Evolutionary conservation across 768 basidiomycete species (phyloP).

Genomic region (Gautieria morchelliformis): DNA sequence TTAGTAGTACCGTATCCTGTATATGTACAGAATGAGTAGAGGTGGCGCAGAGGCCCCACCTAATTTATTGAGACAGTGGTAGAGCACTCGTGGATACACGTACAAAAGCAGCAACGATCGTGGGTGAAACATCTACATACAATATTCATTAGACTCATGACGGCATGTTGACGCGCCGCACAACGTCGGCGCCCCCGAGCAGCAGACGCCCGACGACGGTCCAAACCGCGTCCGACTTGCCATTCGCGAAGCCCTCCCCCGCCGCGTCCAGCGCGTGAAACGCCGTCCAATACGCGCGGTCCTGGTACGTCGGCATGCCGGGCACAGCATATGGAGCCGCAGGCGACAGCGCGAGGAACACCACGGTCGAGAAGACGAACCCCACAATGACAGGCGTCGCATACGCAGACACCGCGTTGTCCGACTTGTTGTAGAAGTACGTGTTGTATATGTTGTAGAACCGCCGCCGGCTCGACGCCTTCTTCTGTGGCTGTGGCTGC

Average conservation of each 20-base stretch:
- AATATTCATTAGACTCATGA: slow-evolving; percentile 1
- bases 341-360: slow-evolving; percentile 49
- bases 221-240: slow-evolving; percentile 49
- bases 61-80: too few species aligned
- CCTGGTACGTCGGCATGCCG: slow-evolving; percentile 64
- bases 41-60: not conserved
- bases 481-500: not conserved
- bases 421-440: slow-evolving; percentile 34
- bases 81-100: not conserved
- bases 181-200: slow-evolving; percentile 6
- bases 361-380: slow-evolving; percentile 52
- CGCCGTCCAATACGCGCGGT: slow-evolving; percentile 69
- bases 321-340: slow-evolving; percentile 47
- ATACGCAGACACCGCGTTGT: not conserved
- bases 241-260: slow-evolving; percentile 58
- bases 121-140: slow-evolving; percentile 2
- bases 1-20: not conserved
- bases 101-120: not conserved
- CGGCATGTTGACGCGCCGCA: slow-evolving; percentile 6
- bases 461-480: slow-evolving; percentile 20
- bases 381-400: slow-evolving; percentile 27
- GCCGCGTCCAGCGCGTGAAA: slow-evolving; percentile 64
- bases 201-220: slow-evolving; percentile 53
- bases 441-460: slow-evolving; percentile 89
- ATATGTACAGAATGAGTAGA: not conserved